Base-by-base conservation (phyloP, 129 eudicot species). In the Gnaphalium uliginosum region DNA sequence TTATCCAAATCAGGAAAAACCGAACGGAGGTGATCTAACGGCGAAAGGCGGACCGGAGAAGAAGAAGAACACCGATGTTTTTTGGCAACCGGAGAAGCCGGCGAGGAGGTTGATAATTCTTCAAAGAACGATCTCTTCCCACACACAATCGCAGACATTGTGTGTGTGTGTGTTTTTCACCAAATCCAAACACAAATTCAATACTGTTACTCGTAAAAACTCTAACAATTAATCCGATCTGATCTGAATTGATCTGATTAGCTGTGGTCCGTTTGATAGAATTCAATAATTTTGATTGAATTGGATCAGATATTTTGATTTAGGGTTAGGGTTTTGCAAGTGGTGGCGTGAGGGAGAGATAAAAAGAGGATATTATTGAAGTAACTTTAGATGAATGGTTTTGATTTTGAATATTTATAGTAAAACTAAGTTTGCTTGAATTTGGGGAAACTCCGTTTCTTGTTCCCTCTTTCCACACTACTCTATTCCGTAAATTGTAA, bases 61-160 rank as follows among this genome's bases (percentile, higher is more conserved):
- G 78, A 29, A 14, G 88, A 76, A 8, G 90, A 83, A 68, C 87
- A 79, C 4, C 97, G 88, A 59, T 74, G 83, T 84, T 77, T 88
- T 85, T 91, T 91, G 46, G 89, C 29, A 41, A 74, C 87, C 8
- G 91, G 89, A 77, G 96, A 85, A 9, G 80, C 27, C 62, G 93
- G 84, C 53, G 96, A 82, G 8, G 96, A 82, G 8, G 83, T 62
- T 10, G 92, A 84, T 21, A 81, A 60, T 19, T 88, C 89, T 53
- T 92, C 98, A 69, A 86, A 89, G 83, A 79, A 89, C 54, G 91
- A 77, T 89, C 95, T 80, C 81, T 89, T 89, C 50, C 95, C 95
- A 18, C 91, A 89, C 75, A 89, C 91, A 25, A 86, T 78, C 41
- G 95, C 91, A 77, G 95, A 89, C 95, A 89, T 89, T 41, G 80